Conservation (phyloP, 208 protist species). For the Angomonas ambiguus region DNA sequence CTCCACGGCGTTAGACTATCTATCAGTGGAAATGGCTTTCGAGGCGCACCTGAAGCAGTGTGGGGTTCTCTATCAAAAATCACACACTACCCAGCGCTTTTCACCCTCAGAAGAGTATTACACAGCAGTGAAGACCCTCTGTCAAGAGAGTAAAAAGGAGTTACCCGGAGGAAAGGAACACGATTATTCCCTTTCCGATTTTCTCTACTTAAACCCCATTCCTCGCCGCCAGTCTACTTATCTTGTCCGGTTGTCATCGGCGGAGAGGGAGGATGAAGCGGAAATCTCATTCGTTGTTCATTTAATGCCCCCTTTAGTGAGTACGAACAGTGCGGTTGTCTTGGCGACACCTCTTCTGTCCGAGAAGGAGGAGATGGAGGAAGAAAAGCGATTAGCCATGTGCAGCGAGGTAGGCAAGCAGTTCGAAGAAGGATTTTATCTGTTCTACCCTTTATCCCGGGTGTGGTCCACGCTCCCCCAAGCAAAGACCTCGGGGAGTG, state of each 20-base stretch:
- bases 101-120: slow-evolving; percentile 8
- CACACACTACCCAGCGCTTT: slow-evolving; percentile 7
- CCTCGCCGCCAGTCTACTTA: not conserved
- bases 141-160: not conserved
- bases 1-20: slow-evolving; percentile 23
- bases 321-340: not conserved
- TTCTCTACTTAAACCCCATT: not conserved
- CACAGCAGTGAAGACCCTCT: not conserved
- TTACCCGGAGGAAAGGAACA: not conserved
- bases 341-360: not conserved
- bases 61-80: not conserved
- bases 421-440: not conserved
- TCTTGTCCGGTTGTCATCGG: too few relatives aligned
- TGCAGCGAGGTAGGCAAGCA: not conserved
- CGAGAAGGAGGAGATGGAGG: not conserved
- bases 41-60: slow-evolving; percentile 23
- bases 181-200: not conserved
- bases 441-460: too few relatives aligned
- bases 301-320: not conserved
- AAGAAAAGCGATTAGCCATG: not conserved
- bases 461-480: not conserved
- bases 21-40: slow-evolving; percentile 32
- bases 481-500: not conserved
- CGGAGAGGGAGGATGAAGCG: not conserved
- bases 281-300: not conserved